Evolutionary conservation across 805 yeast species (phyloP), one percentile per base, ranked within the genome.

Genomic region (Candida michaelii): DNA sequence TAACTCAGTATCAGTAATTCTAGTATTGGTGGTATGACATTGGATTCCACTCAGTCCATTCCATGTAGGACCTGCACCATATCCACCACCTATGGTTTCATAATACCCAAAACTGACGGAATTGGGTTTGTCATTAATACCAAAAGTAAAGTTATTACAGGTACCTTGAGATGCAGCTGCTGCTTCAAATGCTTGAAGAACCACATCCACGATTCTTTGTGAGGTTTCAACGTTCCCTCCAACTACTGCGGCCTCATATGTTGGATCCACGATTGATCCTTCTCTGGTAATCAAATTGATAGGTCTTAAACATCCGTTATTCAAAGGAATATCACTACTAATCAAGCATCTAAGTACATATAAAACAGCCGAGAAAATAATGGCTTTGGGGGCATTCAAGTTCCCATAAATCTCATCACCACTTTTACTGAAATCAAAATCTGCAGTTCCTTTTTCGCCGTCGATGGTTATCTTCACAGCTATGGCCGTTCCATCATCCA

Each of bases 161-260:
- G 93, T 89, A 32, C 97, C 97, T 65, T 91, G 98, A 1, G 97
- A 89, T 50, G 89, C 97, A 2, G 97, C 97, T 69, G 89, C 85
- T 4, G 89, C 89, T 47, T 78, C 74, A 60, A 93, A 89, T 0
- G 98, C 93, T 54, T 83, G 83, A 55, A 91, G 71, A 30, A 93
- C 79, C 2, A 86, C 91, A 63, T 90, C 97, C 0, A 96, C 89
- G 36, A 93, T 81, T 53, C 97, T 76, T 63, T 93, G 98, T 1
- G 97, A 85, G 1, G 98, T 91, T 65, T 90, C 85, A 6, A 91
- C 98, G 60, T 91, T 91, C 7, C 97, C 97, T 2, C 74, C 76
- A 14, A 91, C 97, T 27, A 89, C 95, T 1, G 97, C 99, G 36
- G 95, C 91, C 12, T 86, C 91, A 29, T 76, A 76, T 14, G 82